phyloP scores from a whole-genome alignment of 306 rosid genomes.

The Corylus americana region DNA sequence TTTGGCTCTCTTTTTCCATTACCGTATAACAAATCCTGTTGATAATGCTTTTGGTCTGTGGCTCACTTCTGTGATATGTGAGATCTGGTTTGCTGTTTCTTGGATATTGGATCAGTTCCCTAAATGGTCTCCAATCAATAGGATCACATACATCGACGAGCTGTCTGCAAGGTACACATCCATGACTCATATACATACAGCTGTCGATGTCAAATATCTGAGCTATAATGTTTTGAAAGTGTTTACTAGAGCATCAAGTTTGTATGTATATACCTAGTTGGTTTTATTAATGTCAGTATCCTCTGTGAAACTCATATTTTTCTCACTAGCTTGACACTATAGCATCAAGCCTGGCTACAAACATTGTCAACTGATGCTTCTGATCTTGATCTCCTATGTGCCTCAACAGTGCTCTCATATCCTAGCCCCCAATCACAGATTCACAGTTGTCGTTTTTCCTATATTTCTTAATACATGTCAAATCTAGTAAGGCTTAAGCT shows the following conservation, averaged over 20 bases:
- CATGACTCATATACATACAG: not conserved
- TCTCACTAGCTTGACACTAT: not conserved
- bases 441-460: not conserved
- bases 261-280: not conserved
- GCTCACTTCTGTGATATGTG: slow-evolving; percentile 93
- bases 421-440: not conserved
- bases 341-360: not conserved
- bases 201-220: not conserved
- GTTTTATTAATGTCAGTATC: not conserved
- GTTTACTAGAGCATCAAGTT: not conserved
- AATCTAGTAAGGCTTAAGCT: not conserved
- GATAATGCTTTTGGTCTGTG: slow-evolving; percentile 93
- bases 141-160: slow-evolving; percentile 63
- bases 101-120: slow-evolving; percentile 99
- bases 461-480: not conserved
- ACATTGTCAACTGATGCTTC: not conserved
- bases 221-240: not conserved
- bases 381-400: not conserved
- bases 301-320: not conserved
- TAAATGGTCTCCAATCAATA: slow-evolving; percentile 84
- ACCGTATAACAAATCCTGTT: slow-evolving; percentile 88
- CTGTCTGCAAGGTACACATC: slow-evolving; percentile 79
- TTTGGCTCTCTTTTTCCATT: slow-evolving; percentile 89
- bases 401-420: too few relatives aligned
- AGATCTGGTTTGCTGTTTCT: slow-evolving; percentile 97